Evolutionary conservation across 768 basidiomycete species (phyloP).

Genomic region (Rhodocollybia butyracea): DNA sequence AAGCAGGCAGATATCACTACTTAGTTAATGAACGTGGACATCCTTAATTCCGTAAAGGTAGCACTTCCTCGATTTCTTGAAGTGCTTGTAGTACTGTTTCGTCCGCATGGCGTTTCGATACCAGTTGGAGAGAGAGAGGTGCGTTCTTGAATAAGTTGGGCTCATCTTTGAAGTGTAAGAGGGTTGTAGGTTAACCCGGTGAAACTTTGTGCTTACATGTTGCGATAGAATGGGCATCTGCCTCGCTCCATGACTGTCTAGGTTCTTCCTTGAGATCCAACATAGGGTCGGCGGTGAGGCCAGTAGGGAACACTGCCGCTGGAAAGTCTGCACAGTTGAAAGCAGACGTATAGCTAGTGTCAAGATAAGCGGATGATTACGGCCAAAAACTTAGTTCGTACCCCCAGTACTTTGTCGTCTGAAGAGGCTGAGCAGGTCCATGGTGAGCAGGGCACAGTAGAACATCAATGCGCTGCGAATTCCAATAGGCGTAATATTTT

Average conservation of each 20-base stretch:
- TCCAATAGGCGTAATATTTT: slow-evolving; percentile 34
- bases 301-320: slow-evolving; percentile 40
- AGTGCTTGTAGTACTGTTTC: slow-evolving; percentile 12
- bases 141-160: slow-evolving; percentile 9
- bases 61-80: slow-evolving; percentile 10
- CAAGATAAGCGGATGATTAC: slow-evolving; percentile 6
- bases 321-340: slow-evolving; percentile 46
- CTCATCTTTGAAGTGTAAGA: slow-evolving; percentile 1
- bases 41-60: slow-evolving; percentile 3
- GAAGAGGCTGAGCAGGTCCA: slow-evolving; percentile 34
- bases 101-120: slow-evolving; percentile 16
- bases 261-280: slow-evolving; percentile 17
- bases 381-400: slow-evolving; percentile 13
- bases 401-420: slow-evolving; percentile 34
- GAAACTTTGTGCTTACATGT: slow-evolving; percentile 10
- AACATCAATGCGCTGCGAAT: slow-evolving; percentile 33
- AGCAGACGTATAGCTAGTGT: slow-evolving; percentile 33
- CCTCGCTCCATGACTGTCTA: slow-evolving; percentile 13
- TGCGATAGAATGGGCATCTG: slow-evolving; percentile 10
- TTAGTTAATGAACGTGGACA: neutral
- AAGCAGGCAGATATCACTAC: no score
- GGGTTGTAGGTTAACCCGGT: neutral
- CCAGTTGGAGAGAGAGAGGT: slow-evolving; percentile 15
- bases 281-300: slow-evolving; percentile 25
- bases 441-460: slow-evolving; percentile 34